Base-by-base conservation (phyloP, 2,329 filamentous ascomycete genomes). In the Ophiocordyceps camponoti-leonardi region DNA sequence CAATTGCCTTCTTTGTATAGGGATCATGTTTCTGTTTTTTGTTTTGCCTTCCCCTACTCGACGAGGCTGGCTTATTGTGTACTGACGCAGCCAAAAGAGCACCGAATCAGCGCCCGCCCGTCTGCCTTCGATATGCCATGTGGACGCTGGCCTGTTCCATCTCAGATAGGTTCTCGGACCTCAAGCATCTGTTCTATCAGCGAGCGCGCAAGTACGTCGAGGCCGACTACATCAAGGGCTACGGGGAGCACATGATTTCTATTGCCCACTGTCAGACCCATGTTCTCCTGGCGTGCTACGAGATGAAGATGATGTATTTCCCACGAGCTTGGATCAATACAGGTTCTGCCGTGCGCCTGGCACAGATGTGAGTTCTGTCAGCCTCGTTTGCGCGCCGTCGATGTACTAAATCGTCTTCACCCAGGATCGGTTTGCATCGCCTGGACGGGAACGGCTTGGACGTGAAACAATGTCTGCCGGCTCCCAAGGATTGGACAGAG, bases 221-320 rank as follows among this genome's bases (percentile, higher is more conserved):
- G 59, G 69, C 77, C 49, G 88, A 95, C 58, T 87, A 93, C 61
- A 80, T 95, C 69, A 92, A 85, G 59, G 88, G 90, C 4, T 87
- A 90, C 52, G 92, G 92, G 45, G 90, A 96, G 61, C 74, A 80
- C 52, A 83, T 93, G 59, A 83, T 95, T 52, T 90, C 83, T 1
- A 70, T 95, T 28, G 81, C 82, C 16, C 86, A 94, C 61, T 84
- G 82, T 44, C 92, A 98, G 60, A 78, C 85, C 1, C 93, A 93
- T 72, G 69, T 79, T 23, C 67, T 96, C 19, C 71, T 93, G 43
- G 77, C 80, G 6, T 79, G 75, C 0, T 95, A 94, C 55, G 92
- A 98, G 61, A 96, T 95, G 69, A 94, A 90, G 65, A 83, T 85
- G 73, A 94, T 96, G 85, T 93, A 87, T 61, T 96, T 96, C 54